A percentile compares a stretch with the other conserved stretches of the same genome.
These are phyloP conservation scores for Metschnikowia lochheadii DNA, from an alignment of 805 yeast genomes.

Conservation along the genomic window DNA sequence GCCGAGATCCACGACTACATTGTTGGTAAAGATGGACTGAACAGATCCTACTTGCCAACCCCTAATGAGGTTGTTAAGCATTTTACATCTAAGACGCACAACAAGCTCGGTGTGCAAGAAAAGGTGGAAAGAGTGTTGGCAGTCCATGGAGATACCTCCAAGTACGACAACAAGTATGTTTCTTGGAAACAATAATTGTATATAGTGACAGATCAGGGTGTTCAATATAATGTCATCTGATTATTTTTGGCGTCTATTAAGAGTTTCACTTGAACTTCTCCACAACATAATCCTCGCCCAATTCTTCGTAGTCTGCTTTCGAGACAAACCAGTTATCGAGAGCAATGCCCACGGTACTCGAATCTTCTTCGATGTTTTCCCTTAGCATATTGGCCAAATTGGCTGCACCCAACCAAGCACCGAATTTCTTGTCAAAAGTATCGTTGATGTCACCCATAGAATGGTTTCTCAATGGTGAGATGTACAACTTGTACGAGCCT, in stretches of 20 bases:
- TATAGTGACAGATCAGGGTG: background rate
- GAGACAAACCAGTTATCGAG: slow-evolving; percentile 52
- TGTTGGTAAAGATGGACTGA: slow-evolving; percentile 63
- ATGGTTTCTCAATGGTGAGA: slow-evolving; percentile 23
- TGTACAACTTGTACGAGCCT: slow-evolving; percentile 22
- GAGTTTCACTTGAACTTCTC: slow-evolving; percentile 39
- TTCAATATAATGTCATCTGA: background rate
- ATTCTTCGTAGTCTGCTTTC: slow-evolving; percentile 61
- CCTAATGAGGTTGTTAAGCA: slow-evolving; percentile 62
- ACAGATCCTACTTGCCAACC: slow-evolving; percentile 64
- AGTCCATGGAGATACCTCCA: slow-evolving; percentile 47
- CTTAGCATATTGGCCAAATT: slow-evolving; percentile 61
- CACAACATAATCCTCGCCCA: slow-evolving; percentile 46
- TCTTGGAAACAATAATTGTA: slow-evolving; percentile 31
- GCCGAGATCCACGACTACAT: slow-evolving; percentile 59
- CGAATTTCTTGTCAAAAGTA: slow-evolving; percentile 51
- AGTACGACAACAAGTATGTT: slow-evolving; percentile 40
- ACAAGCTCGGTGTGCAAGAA: slow-evolving; percentile 55
- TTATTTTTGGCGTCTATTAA: background rate
- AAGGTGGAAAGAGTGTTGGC: slow-evolving; percentile 59
- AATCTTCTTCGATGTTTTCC: slow-evolving; percentile 26
- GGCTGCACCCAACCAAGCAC: slow-evolving; percentile 72
- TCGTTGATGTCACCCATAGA: slow-evolving; percentile 29
- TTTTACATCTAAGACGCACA: slow-evolving; percentile 48
- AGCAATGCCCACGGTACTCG: slow-evolving; percentile 32